Base-by-base conservation (phyloP, 495 filamentous ascomycete species). In the Lophiostoma macrostomum region DNA sequence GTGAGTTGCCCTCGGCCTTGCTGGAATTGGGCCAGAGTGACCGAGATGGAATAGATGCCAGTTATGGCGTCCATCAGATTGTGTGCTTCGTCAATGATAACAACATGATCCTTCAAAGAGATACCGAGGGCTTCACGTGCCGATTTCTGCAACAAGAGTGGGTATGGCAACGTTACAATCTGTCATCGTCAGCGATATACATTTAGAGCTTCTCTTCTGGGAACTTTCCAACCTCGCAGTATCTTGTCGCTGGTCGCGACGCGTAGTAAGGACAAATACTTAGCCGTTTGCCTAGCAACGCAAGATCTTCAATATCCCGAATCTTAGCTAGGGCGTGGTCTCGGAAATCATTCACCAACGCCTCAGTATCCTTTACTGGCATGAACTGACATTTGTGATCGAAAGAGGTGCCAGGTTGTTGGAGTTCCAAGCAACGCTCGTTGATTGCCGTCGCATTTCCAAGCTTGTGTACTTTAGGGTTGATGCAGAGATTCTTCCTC, bases 21-120 rank as follows among this genome's bases (percentile, higher is more conserved):
- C 48, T 83, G 76, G 14, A 97, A 69, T 56, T 96, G 90, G 19
- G 64, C 67, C 4, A 91, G 73, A 8, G 82, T 80, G 22, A 97
- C 77, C 31, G 83, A 79, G 4, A 88, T 79, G 1, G 93, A 94
- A 64, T 97, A 81, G 43, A 96, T 91, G 19, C 81, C 84, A 1
- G 88, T 79, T 36, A 98, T 90, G 1, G 91, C 87, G 67, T 96
- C 90, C 83, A 96, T 96, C 25, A 98, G 78, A 66, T 98, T 98
- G 65, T 98, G 93, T 0, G 94, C 93, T 72, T 98, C 93, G 62
- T 98, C 93, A 56, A 98, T 88, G 35, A 98, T 86, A 19, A 98
- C 80, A 1, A 97, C 76, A 66, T 96, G 91, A 5, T 81, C 85
- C 60, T 91, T 90, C 8, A 98, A 69, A 24, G 87, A 93, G 18